Conservation (phyloP, 2,329 filamentous ascomycete species). For the Phialocephala sp. region DNA sequence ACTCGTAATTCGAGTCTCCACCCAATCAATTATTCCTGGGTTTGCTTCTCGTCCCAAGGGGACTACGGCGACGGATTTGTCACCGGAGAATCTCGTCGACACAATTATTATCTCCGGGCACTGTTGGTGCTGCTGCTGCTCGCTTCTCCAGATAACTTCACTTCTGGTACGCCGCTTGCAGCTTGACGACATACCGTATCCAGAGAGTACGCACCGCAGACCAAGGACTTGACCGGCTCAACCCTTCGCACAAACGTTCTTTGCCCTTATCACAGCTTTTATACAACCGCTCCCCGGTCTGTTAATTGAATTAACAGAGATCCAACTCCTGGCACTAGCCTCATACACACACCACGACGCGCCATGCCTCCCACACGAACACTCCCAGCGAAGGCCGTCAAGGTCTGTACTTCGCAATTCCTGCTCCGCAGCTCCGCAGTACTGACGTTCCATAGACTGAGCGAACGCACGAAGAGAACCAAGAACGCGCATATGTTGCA, state of each 20-base stretch:
- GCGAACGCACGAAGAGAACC: constrained; percentile 80
- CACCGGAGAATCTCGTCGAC: neutral
- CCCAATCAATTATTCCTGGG: no score
- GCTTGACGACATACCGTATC: no score
- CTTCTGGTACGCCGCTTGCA: no score
- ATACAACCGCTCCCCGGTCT: no score
- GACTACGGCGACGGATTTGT: neutral
- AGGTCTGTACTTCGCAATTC: constrained; percentile 9
- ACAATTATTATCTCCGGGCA: neutral
- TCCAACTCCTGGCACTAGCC: no score
- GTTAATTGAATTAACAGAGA: no score
- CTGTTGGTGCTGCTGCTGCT: neutral
- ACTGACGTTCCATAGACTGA: constrained; percentile 59
- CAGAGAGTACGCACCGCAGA: no score
- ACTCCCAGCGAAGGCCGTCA: constrained; percentile 9
- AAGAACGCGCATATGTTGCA: constrained; percentile 89
- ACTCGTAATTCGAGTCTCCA: no score
- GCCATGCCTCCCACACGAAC: constrained; percentile 3
- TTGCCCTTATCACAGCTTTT: no score
- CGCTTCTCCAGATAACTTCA: neutral
- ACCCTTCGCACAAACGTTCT: no score
- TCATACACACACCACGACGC: neutral
- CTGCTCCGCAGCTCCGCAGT: neutral
- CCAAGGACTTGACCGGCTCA: no score
- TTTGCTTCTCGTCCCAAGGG: no score